Evolutionary conservation across 768 basidiomycete genomes (phyloP), one percentile per base, ranked within the genome.

Genomic region (Boletus rubescentipes): DNA sequence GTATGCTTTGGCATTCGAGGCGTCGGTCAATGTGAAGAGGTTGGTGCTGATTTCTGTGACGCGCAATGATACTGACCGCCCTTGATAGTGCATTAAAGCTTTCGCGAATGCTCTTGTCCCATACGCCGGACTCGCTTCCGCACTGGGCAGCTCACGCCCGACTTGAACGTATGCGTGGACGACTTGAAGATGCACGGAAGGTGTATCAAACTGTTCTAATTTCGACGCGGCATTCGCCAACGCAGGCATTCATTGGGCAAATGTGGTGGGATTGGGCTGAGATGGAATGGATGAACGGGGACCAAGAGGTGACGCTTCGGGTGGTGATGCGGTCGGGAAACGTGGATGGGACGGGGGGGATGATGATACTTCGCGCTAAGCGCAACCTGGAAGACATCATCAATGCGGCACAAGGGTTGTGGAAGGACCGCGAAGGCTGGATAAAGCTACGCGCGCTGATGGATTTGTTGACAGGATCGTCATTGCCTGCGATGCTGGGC

Each of bases 201-300:
- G 77, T 93, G 4, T 93, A 89, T 68, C 78, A 85, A 59, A 84
- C 85, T 2, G 75, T 88, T 8, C 78, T 90, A 18, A 71, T 77
- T 38, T 72, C 79, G 7, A 73, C 82, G 2, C 71, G 75, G 3
- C 69, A 73, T 23, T 47, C 68, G 15, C 62, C 69, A 7, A 69
- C 66, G 11, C 68, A 72, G 31, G 63, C 64, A 5, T 78, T 74
- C 31, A 63, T 71, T 15, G 73, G 78, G 20, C 67, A 67, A 51
- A 65, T 93, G 55, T 93, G 87, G 87, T 91, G 85, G 84, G 82
- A 86, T 60, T 93, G 89, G 88, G 87, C 85, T 1, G 86, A 93
- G 61, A 79, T 90, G 79, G 90, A 91, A 68, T 93, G 91, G 91
- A 66, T 90, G 11, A 67, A 73, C 14, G 79, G 82, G 1, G 61